These are phyloP conservation scores for Fraxinus paxiana DNA, from an alignment of 305 asterid species.

Conservation along the genomic window DNA sequence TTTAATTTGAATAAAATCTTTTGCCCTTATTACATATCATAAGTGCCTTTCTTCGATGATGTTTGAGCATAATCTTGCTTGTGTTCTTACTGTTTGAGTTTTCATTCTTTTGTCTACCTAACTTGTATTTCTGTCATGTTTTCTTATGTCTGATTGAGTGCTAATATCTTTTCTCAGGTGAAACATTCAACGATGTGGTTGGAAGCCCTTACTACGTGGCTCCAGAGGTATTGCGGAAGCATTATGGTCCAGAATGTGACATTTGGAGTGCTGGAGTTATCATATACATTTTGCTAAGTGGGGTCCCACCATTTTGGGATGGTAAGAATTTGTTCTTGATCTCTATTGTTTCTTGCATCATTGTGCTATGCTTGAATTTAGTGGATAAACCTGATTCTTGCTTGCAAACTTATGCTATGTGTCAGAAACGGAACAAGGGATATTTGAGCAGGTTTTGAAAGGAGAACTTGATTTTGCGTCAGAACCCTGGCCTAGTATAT, in stretches of 20 bases:
- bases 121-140: background rate
- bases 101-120: background rate
- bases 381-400: background rate
- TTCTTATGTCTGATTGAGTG: slow-evolving; percentile 11
- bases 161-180: slow-evolving; percentile 41
- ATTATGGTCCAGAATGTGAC: slow-evolving; percentile 79
- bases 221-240: slow-evolving; percentile 74
- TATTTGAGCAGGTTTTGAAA: slow-evolving; percentile 68
- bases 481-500: slow-evolving; percentile 82
- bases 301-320: slow-evolving; percentile 92
- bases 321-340: slow-evolving; percentile 36
- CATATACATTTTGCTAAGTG: slow-evolving; percentile 70
- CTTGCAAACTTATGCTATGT: slow-evolving; percentile 15
- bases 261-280: slow-evolving; percentile 97
- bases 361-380: background rate
- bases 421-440: slow-evolving; percentile 77
- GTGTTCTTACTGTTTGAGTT: background rate
- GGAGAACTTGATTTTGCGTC: slow-evolving; percentile 75
- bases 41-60: background rate
- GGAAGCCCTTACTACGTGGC: slow-evolving; percentile 94
- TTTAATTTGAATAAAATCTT: background rate
- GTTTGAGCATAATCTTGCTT: slow-evolving; percentile 1
- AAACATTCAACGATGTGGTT: slow-evolving; percentile 63
- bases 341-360: background rate
- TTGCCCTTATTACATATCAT: background rate